Percentiles rank a stretch among this genome's conserved stretches.
These are phyloP conservation scores for Trichoderma sp. DNA, from an alignment of 2,329 filamentous ascomycete species.

Conservation along the genomic window DNA sequence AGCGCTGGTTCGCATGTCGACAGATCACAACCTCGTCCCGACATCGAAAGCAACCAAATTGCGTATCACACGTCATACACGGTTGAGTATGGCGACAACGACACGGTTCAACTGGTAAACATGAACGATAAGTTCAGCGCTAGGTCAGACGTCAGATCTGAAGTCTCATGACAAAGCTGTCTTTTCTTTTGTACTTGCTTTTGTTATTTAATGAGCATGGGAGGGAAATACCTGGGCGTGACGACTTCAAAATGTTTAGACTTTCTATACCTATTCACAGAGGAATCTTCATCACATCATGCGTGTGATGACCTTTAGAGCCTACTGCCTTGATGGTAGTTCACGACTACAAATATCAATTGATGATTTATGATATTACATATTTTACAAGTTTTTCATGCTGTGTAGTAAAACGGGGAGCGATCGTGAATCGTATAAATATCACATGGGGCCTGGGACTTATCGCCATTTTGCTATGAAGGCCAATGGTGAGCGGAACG, in stretches of 20 bases:
- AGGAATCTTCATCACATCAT: neutral
- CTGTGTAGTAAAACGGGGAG: neutral
- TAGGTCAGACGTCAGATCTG: constrained; percentile 7
- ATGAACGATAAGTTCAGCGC: constrained; percentile 17
- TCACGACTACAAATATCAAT: neutral
- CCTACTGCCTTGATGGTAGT: neutral
- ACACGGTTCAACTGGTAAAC: constrained; percentile 17
- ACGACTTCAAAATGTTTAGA: neutral
- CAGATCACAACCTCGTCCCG: constrained; percentile 21
- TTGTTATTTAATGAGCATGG: neutral
- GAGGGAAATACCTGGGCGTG: neutral
- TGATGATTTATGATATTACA: neutral
- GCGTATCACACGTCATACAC: constrained; percentile 35
- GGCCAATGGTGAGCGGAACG: neutral
- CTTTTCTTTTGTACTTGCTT: neutral
- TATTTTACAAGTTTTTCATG: neutral
- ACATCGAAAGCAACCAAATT: constrained; percentile 30
- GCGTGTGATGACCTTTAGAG: neutral
- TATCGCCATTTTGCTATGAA: neutral
- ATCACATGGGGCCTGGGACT: neutral
- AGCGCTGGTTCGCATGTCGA: constrained; percentile 29
- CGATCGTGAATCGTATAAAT: neutral
- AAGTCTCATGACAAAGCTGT: neutral
- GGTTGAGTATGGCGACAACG: constrained; percentile 31
- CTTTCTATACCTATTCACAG: neutral